phyloP scores from a whole-genome alignment of 768 basidiomycete genomes.

The Dentipellis sp. region DNA sequence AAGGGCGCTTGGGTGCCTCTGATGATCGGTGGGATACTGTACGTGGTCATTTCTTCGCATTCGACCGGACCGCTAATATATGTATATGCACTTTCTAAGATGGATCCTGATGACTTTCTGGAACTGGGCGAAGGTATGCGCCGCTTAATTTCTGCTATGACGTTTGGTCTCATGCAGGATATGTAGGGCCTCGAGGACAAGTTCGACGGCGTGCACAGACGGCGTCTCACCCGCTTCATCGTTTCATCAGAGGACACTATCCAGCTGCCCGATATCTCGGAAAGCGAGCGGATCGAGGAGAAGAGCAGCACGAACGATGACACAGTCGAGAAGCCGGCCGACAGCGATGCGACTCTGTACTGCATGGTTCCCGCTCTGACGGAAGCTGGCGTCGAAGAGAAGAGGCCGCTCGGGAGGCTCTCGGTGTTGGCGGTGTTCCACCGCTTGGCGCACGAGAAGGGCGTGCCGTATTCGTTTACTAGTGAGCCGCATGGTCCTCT shows the following conservation, averaged over 20 bases:
- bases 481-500: slow-evolving; percentile 21
- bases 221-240: slow-evolving; percentile 48
- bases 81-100: slow-evolving; percentile 16
- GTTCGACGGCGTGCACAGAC: slow-evolving; percentile 49
- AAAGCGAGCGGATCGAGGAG: slow-evolving; percentile 9
- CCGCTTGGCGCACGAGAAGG: slow-evolving; percentile 6
- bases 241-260: slow-evolving; percentile 16
- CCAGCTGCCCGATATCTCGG: slow-evolving; percentile 8
- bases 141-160: neutral
- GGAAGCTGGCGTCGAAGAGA: neutral
- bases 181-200: slow-evolving; percentile 41
- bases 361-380: slow-evolving; percentile 2
- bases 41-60: neutral
- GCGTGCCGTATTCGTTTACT: slow-evolving; percentile 48
- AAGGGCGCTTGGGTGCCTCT: slow-evolving; percentile 63
- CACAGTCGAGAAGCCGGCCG: slow-evolving; percentile 18
- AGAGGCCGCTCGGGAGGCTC: slow-evolving; percentile 5
- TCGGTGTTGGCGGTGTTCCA: slow-evolving; percentile 12
- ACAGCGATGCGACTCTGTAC: slow-evolving; percentile 2
- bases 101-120: slow-evolving; percentile 46
- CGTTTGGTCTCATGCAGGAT: neutral
- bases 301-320: slow-evolving; percentile 13
- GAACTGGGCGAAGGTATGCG: slow-evolving; percentile 50
- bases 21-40: slow-evolving; percentile 44
- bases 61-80: neutral